Conservation (phyloP, 768 basidiomycete genomes). For the Tephrocybe rancida region DNA sequence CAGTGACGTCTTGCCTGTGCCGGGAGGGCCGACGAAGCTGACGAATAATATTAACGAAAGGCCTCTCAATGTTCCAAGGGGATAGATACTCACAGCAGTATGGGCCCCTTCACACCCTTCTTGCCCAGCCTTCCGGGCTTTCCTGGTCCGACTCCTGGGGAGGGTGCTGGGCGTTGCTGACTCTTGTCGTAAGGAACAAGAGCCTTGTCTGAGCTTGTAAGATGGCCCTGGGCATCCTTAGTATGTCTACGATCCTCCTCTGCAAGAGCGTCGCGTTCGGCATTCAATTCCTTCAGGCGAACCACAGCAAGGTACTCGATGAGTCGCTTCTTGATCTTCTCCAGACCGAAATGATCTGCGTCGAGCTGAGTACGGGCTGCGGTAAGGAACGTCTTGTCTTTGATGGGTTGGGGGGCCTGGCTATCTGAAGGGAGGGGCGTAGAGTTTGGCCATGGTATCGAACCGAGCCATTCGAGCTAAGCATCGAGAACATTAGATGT, state of each 20-base stretch:
- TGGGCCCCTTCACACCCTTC: constrained; percentile 68
- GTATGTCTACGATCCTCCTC: constrained; percentile 25
- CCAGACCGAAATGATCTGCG: constrained; percentile 88
- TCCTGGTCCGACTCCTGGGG: constrained; percentile 9
- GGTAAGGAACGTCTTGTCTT: constrained; percentile 60
- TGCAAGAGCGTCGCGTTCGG: constrained; percentile 34
- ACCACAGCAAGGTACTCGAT: constrained; percentile 94
- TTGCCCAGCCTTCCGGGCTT: constrained; percentile 22
- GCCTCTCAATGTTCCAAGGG: neutral
- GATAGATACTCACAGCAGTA: constrained; percentile 53
- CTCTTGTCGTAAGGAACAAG: constrained; percentile 27
- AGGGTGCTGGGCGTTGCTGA: constrained; percentile 20
- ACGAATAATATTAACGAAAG: constrained; percentile 11
- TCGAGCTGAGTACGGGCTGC: constrained; percentile 82
- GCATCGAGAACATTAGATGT: neutral
- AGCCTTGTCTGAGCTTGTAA: constrained; percentile 25
- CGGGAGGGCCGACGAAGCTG: constrained; percentile 89
- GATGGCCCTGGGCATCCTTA: constrained; percentile 22
- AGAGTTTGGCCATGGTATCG: constrained; percentile 79
- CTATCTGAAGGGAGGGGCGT: constrained; percentile 20
- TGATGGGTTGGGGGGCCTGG: constrained; percentile 29
- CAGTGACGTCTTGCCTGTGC: constrained; percentile 89
- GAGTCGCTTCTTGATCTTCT: constrained; percentile 88
- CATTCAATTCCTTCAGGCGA: constrained; percentile 54
- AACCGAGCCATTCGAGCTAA: constrained; percentile 90